Evolutionary conservation across 192 early-diverging fungal species (phyloP).

Genomic region (Umbelopsis vinacea): DNA sequence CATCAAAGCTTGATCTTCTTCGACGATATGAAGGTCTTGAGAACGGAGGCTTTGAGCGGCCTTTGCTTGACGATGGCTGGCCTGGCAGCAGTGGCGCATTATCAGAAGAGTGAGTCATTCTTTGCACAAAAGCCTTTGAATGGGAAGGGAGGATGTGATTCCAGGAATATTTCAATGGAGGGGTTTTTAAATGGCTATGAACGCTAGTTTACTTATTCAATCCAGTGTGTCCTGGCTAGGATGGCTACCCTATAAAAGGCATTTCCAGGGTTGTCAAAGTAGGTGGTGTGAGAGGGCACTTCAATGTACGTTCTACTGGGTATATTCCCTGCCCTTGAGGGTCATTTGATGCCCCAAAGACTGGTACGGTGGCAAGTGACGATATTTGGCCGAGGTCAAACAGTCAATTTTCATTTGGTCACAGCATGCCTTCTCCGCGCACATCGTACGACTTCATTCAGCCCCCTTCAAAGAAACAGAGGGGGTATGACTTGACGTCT

Average conservation of each 20-base stretch:
- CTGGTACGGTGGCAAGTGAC: too few relatives aligned
- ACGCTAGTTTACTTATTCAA: neutral
- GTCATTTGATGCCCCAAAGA: too few relatives aligned
- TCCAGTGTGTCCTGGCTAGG: neutral
- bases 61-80: neutral
- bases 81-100: conserved; percentile 26
- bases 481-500: too few relatives aligned
- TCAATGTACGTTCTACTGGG: neutral
- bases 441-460: too few relatives aligned
- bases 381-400: too few relatives aligned
- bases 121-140: neutral
- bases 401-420: too few relatives aligned
- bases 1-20: conserved; percentile 40
- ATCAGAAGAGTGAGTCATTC: neutral
- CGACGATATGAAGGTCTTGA: conserved; percentile 29
- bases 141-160: neutral
- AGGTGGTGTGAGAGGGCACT: neutral
- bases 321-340: too few relatives aligned
- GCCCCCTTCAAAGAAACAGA: too few relatives aligned
- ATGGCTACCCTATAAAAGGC: neutral
- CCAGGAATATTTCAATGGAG: neutral
- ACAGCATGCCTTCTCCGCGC: too few relatives aligned
- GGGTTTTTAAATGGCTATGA: neutral
- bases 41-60: conserved; percentile 29
- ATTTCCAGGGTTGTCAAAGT: neutral